A percentile compares a stretch with the other conserved stretches of the same genome.
phyloP scores from a whole-genome alignment of 1,139 yeast species.

The Saccharomyces hybrid region DNA sequence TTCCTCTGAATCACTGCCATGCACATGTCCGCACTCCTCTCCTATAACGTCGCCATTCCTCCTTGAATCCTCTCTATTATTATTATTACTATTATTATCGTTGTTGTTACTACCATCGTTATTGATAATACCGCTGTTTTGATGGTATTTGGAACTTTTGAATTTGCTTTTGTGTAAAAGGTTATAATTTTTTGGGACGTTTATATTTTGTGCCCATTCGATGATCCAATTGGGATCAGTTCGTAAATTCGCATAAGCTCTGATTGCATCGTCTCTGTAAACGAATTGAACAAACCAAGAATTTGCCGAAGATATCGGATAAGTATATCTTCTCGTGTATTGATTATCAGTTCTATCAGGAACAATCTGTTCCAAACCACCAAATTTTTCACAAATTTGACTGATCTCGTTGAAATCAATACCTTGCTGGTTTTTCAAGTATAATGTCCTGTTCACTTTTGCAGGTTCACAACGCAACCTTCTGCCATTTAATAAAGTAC shows the following conservation, averaged over 20 bases:
- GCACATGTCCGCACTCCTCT: neutral
- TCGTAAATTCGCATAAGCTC: constrained; percentile 69
- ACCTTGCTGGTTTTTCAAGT: constrained; percentile 33
- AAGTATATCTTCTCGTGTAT: constrained; percentile 30
- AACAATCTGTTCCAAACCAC: constrained; percentile 65
- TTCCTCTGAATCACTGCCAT: neutral
- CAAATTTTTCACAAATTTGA: constrained; percentile 43
- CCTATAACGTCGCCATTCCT: constrained; percentile 5
- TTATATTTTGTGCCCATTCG: constrained; percentile 83
- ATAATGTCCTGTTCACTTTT: constrained; percentile 78
- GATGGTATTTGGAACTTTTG: neutral
- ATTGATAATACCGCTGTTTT: neutral
- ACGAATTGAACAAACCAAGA: constrained; percentile 79
- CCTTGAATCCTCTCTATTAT: constrained; percentile 10
- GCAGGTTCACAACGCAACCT: constrained; percentile 84
- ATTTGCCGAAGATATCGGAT: constrained; percentile 28
- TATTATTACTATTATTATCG: neutral
- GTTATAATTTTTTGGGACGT: constrained; percentile 34
- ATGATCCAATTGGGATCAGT: constrained; percentile 46
- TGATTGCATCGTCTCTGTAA: constrained; percentile 83
- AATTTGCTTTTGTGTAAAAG: constrained; percentile 4
- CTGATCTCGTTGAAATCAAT: constrained; percentile 31
- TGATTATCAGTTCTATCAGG: constrained; percentile 38
- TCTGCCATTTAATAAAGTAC: constrained; percentile 62
- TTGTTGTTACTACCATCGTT: constrained; percentile 4